Conservation (phyloP, 768 basidiomycete species). For the Crassisporium funariophilum region DNA sequence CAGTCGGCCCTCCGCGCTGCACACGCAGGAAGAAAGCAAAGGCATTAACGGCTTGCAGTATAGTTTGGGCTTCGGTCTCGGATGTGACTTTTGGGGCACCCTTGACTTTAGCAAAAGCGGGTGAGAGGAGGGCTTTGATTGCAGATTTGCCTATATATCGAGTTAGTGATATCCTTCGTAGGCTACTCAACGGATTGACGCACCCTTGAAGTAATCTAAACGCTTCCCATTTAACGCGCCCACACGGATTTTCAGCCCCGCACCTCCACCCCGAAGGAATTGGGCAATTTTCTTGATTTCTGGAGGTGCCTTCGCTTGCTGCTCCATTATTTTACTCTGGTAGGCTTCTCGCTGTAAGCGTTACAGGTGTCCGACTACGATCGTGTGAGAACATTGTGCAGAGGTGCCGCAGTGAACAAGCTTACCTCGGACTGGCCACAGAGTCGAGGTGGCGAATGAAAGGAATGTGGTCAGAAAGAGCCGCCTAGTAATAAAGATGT, state of each 20-base stretch:
- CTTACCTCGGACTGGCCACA: too few species aligned
- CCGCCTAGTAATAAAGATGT: too few species aligned
- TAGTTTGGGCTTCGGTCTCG: conserved; percentile 72
- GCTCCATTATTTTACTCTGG: conserved; percentile 47
- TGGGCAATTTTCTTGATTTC: conserved; percentile 82
- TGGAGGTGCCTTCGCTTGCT: conserved; percentile 77
- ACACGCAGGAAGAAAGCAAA: conserved; percentile 93
- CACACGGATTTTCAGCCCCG: conserved; percentile 86
- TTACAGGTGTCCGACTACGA: background rate
- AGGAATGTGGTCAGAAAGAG: conserved; percentile 1
- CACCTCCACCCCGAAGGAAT: conserved; percentile 83
- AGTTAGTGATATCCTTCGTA: background rate
- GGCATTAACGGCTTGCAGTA: conserved; percentile 73
- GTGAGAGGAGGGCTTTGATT: conserved; percentile 87
- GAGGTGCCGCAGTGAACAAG: too few species aligned
- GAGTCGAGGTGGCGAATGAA: background rate
- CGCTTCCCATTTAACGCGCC: conserved; percentile 95
- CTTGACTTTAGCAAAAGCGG: conserved; percentile 89
- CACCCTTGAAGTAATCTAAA: conserved; percentile 98
- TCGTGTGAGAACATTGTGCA: too few species aligned
- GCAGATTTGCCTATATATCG: conserved; percentile 79
- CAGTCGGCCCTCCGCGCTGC: conserved; percentile 70
- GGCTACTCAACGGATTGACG: conserved; percentile 16
- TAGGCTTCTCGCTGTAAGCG: background rate
- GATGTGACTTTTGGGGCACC: conserved; percentile 71